phyloP scores from a whole-genome alignment of 768 basidiomycete species.

The Wakefieldia striispora region DNA sequence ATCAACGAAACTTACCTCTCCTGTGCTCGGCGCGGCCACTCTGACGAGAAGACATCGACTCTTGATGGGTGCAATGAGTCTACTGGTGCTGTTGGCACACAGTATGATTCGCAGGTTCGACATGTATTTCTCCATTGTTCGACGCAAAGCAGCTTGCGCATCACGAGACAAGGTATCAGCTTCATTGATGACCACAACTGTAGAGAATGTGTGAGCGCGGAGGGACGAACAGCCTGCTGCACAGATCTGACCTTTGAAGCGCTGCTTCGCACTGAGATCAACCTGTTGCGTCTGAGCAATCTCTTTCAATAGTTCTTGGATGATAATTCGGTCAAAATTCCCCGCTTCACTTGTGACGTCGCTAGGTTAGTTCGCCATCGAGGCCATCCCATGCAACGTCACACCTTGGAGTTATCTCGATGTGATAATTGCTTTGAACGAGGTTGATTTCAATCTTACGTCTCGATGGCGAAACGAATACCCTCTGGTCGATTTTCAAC shows the following conservation, averaged over 20 bases:
- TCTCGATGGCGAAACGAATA: constrained; percentile 91
- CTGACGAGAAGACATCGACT: constrained; percentile 92
- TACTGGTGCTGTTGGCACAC: constrained; percentile 92
- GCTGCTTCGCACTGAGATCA: constrained; percentile 90
- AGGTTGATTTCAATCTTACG: constrained; percentile 95
- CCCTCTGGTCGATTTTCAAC: constrained; percentile 97
- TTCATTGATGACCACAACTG: constrained; percentile 98
- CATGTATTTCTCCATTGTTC: constrained; percentile 99
- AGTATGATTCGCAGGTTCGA: constrained; percentile 95
- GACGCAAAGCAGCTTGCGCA: constrained; percentile 92
- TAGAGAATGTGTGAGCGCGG: not conserved
- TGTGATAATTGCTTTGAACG: constrained; percentile 96
- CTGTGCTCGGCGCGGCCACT: constrained; percentile 79
- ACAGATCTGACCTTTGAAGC: constrained; percentile 83
- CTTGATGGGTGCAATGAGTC: constrained; percentile 95
- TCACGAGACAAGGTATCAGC: constrained; percentile 93
- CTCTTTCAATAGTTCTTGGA: constrained; percentile 96
- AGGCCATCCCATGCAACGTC: constrained; percentile 11
- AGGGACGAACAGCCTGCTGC: not conserved
- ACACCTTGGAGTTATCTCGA: constrained; percentile 96
- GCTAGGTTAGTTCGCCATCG: not conserved
- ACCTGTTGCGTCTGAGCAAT: constrained; percentile 99
- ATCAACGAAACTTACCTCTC: constrained; percentile 55
- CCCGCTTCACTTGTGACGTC: constrained; percentile 77
- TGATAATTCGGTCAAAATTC: constrained; percentile 90